Evolutionary conservation across 208 protist species (phyloP).

Genomic region (Wallacemonas rigidus): DNA sequence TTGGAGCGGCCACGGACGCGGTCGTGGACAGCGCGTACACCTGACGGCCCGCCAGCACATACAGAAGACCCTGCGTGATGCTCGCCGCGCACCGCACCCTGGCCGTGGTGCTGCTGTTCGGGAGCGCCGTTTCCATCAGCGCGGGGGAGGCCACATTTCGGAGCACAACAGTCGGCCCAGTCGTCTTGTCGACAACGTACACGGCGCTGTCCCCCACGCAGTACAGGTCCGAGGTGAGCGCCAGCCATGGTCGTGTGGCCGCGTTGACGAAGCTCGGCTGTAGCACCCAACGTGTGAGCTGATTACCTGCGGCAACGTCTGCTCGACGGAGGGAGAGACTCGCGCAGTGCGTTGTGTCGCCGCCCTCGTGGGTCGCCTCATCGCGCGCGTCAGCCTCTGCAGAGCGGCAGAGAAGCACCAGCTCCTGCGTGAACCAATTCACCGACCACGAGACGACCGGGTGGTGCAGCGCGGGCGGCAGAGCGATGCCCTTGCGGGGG

Average conservation of each 20-base stretch:
- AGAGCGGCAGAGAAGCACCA: slow-evolving; percentile 27
- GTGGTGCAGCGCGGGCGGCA: slow-evolving; percentile 16
- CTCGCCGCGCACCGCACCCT: slow-evolving; percentile 22
- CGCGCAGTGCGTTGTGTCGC: slow-evolving; percentile 13
- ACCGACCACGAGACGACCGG: slow-evolving; percentile 29
- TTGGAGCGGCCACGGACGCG: background rate
- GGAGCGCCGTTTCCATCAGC: slow-evolving; percentile 25
- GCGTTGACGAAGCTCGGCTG: slow-evolving; percentile 24
- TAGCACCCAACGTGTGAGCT: slow-evolving; percentile 7
- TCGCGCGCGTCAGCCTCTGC: background rate
- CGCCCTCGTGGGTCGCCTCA: background rate
- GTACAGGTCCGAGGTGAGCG: slow-evolving; percentile 21
- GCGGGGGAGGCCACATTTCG: slow-evolving; percentile 21
- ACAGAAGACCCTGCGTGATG: slow-evolving; percentile 10
- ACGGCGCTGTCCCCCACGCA: slow-evolving; percentile 28
- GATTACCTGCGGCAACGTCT: slow-evolving; percentile 1
- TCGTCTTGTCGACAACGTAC: slow-evolving; percentile 42
- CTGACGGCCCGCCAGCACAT: slow-evolving; percentile 38
- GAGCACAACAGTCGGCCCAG: slow-evolving; percentile 30
- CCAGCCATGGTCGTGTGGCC: slow-evolving; percentile 19
- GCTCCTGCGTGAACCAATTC: slow-evolving; percentile 38
- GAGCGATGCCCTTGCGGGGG: slow-evolving; percentile 19
- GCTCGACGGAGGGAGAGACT: slow-evolving; percentile 13
- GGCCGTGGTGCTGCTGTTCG: slow-evolving; percentile 24
- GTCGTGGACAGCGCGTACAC: slow-evolving; percentile 25